Base-by-base conservation (phyloP, 116 monocot species). In the Thalassia testudinum region DNA sequence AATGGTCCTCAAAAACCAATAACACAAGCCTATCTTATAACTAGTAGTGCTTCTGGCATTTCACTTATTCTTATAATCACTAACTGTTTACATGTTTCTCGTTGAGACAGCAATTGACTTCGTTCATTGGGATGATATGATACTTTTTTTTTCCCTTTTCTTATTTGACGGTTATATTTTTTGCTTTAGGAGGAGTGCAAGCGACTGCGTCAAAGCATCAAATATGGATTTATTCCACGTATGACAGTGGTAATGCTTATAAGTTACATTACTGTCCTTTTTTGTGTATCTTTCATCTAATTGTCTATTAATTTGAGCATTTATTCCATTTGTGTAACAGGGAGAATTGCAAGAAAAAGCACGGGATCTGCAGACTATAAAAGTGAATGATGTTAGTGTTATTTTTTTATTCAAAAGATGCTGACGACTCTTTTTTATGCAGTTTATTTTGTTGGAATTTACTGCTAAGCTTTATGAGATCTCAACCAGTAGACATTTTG, bases 181-280 rank as follows among this genome's bases (percentile, higher is more conserved):
- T 40, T 27, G 26, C 76, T 72, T 10, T 68, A 91, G 91, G 91
- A 91, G 65, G 91, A 91, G 55, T 91, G 91, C 74, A 76, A 75
- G 49, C 72, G 91, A 23, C 70, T 91, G 47, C 59, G 91, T 17
- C 91, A 91, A 66, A 91, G 86, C 66, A 82, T 91, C 49, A 91
- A 82, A 67, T 82, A 68, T 65, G 81, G 81, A 26, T 70, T 91
- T 49, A 82, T 91, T 60, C 59, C 52, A 53, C 72, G 74, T 22
- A 52, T 86, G 17, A 85, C 76, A 45, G 91, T 81, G 79, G 91
- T 91, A 78, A 73, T 45, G 3, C 30, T 34, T 34, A 34, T 34
- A 34, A 34, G 30, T 34, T 34, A 34, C 30, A 34, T 34, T n/a
- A 25, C 22, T 22, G 40, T 17, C 5, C 0, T 54, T 12, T 25